Evolutionary conservation across 2,329 filamentous ascomycete genomes (phyloP).

Genomic region (Exophiala lecanii-corni): DNA sequence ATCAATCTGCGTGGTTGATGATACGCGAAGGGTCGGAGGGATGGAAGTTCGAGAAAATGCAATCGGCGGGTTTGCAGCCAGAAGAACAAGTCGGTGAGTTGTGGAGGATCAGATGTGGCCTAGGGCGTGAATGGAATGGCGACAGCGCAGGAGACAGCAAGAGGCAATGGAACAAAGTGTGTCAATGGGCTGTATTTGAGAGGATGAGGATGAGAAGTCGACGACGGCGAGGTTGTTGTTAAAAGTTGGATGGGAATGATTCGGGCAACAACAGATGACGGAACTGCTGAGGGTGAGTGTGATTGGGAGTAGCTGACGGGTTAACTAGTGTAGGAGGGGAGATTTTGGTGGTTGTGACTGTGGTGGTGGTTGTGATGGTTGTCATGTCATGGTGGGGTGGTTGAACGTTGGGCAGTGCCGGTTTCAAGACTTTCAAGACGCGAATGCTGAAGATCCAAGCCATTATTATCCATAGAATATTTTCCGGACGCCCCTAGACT

Average conservation of each 20-base stretch:
- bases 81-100: constrained; percentile 1
- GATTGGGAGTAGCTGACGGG: too few species aligned
- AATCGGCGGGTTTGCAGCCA: too few species aligned
- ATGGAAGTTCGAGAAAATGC: not conserved
- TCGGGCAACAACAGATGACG: not conserved
- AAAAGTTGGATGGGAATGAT: not conserved
- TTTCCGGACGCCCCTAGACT: too few species aligned
- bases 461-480: too few species aligned
- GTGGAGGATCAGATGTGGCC: not conserved
- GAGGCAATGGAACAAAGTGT: not conserved
- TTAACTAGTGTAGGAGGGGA: too few species aligned
- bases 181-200: not conserved
- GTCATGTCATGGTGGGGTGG: not conserved
- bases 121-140: not conserved
- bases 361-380: not conserved
- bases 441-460: too few species aligned
- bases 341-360: not conserved
- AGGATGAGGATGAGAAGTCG: not conserved
- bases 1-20: not conserved
- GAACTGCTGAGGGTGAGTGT: too few species aligned
- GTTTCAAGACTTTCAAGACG: too few species aligned
- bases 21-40: not conserved
- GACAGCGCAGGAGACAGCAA: not conserved
- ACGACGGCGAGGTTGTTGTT: not conserved
- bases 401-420: too few species aligned